Evolutionary conservation across 2,329 filamentous ascomycete genomes (phyloP), one percentile per base, ranked within the genome.

Genomic region (Pseudomassariella vexata): DNA sequence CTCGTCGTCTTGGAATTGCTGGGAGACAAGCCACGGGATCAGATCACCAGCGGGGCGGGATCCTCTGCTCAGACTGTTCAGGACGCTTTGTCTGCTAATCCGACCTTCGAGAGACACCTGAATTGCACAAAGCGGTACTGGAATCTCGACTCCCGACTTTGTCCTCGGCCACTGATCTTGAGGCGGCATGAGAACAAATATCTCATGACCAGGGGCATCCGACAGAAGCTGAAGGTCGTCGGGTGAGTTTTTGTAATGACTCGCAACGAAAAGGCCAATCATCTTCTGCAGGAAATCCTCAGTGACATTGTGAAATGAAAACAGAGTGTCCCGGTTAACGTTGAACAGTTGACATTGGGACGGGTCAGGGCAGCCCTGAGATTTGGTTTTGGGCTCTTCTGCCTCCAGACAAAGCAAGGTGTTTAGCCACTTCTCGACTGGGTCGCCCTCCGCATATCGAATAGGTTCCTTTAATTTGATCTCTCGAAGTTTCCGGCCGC

Each of bases 251-350:
- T 87, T 86, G 65, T 87, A 89, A 55, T 89, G 84, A 47, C 87
- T 94, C 18, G 92, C 88, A 18, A 98, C 94, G 49, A 96, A 98
- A 3, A 98, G 74, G 1, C 89, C 88, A 62, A 98, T 90, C 87
- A 98, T 95, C 49, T 95, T 88, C 56, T 98, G 92, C 34, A 98
- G 65, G 63, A 98, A 96, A 53, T 89, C 92, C 57, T 98, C 92
- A 3, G 92, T 94, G 14, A 96, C 87, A 3, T 89, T 87, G 50
- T 98, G 92, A 68, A 94, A 98, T 9, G 90, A 96, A 65, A 98
- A 98, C 10, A 98, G 75, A 7, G 90, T 96, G 62, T 98, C 92
- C 35, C 92, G 83, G 63, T 96, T 98, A 49, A 98, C 88, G 47
- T 88, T 82, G 36, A 96, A 74, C 34, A 98, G 76, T 60, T 98